These are phyloP conservation scores for Jatropha curcas DNA, from an alignment of 345 rosid species.

Conservation along the genomic window DNA sequence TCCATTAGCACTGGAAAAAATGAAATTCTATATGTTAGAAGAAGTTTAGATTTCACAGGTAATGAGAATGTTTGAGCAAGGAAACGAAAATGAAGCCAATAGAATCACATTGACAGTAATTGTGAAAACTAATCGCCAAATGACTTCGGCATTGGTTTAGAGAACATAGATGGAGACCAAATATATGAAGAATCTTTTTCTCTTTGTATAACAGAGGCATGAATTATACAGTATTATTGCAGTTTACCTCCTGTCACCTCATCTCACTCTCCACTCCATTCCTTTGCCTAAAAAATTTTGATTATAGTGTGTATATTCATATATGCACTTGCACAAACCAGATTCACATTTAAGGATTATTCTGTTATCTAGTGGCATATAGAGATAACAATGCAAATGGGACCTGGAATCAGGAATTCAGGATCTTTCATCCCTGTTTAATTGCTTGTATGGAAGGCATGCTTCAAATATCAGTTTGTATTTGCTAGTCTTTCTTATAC, in stretches of 20 bases:
- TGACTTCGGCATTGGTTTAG: neutral
- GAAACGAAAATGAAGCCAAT: neutral
- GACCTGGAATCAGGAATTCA: neutral
- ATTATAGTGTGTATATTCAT: neutral
- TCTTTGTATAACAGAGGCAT: neutral
- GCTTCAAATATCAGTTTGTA: neutral
- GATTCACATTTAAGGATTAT: neutral
- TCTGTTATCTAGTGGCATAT: neutral
- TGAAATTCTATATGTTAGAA: slow-evolving; percentile 17
- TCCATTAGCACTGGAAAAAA: slow-evolving; percentile 78
- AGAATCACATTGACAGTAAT: neutral
- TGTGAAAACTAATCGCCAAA: neutral
- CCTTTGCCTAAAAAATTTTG: neutral
- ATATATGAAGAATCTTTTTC: neutral
- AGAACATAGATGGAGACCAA: neutral
- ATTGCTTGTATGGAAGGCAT: neutral
- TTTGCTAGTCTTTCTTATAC: neutral
- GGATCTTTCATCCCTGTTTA: neutral
- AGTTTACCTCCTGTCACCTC: neutral
- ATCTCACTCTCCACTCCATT: neutral
- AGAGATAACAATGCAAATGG: neutral
- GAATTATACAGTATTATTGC: neutral
- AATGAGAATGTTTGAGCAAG: neutral
- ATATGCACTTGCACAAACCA: neutral
- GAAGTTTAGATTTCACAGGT: neutral